These are phyloP conservation scores for Coemansia sp. DNA, from an alignment of 192 early-diverging fungal genomes.

Conservation along the genomic window DNA sequence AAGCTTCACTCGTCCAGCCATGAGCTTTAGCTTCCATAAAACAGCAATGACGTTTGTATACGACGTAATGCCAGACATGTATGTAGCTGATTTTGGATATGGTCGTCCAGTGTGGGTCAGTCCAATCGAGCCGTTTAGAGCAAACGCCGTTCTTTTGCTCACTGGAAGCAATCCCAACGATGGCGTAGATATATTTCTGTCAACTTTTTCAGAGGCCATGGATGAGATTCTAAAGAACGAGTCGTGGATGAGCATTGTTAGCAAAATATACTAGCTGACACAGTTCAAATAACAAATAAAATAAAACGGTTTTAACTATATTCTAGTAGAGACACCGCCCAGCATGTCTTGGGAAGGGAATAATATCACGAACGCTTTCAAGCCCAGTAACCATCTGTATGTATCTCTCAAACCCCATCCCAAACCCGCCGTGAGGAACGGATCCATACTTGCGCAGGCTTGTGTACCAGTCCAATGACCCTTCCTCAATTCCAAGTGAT, in stretches of 20 bases:
- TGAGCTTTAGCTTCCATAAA: conserved; percentile 19
- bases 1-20: conserved; percentile 39
- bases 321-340: conserved; percentile 59
- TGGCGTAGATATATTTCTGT: conserved; percentile 49
- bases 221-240: conserved; percentile 43
- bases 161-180: conserved; percentile 28
- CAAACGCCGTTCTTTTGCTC: conserved; percentile 38
- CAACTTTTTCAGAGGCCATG: conserved; percentile 40
- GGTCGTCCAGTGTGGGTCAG: conserved; percentile 48
- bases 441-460: conserved; percentile 81
- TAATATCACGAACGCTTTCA: conserved; percentile 76
- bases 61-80: conserved; percentile 49
- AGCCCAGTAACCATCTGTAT: conserved; percentile 76
- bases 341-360: conserved; percentile 60
- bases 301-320: neutral
- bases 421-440: conserved; percentile 86
- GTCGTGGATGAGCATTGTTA: conserved; percentile 36
- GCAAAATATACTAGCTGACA: conserved; percentile 30
- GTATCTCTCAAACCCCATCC: conserved; percentile 86
- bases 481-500: conserved; percentile 57
- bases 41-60: conserved; percentile 43
- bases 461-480: conserved; percentile 82
- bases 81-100: conserved; percentile 39
- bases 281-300: neutral
- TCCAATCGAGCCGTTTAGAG: conserved; percentile 43